Evolutionary conservation across 164 flowering plant genomes (phyloP).

Genomic region (Paratinospora sagittata): DNA sequence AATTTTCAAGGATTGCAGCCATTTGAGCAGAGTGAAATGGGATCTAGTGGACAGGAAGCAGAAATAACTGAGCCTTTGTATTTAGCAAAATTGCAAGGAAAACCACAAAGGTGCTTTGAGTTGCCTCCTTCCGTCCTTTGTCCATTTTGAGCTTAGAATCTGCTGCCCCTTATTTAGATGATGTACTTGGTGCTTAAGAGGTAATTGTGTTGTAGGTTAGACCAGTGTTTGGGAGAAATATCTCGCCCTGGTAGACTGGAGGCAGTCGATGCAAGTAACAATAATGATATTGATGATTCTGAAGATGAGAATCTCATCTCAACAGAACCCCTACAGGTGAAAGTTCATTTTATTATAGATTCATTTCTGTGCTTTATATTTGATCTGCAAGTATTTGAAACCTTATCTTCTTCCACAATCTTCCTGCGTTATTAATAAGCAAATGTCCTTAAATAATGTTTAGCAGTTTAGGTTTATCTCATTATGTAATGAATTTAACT

Average conservation of each 20-base stretch:
- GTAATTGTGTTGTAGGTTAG: slow-evolving; percentile 37
- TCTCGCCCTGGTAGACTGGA: slow-evolving; percentile 18
- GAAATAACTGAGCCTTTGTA: slow-evolving; percentile 18
- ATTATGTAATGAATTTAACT: neutral
- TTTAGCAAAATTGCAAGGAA: slow-evolving; percentile 36
- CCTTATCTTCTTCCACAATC: neutral
- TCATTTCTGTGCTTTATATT: neutral
- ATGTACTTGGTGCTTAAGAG: neutral
- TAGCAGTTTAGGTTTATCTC: neutral
- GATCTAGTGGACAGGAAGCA: slow-evolving; percentile 17
- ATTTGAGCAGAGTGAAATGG: slow-evolving; percentile 16
- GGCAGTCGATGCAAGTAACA: slow-evolving; percentile 15
- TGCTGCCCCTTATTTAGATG: slow-evolving; percentile 1
- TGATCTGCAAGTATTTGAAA: neutral
- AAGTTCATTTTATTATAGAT: neutral
- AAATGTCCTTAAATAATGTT: neutral
- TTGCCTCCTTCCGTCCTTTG: neutral
- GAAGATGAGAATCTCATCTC: slow-evolving; percentile 32
- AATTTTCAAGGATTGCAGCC: slow-evolving; percentile 54
- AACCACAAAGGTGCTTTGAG: slow-evolving; percentile 43
- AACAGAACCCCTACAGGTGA: slow-evolving; percentile 41
- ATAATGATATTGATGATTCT: slow-evolving; percentile 14
- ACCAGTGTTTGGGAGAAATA: slow-evolving; percentile 28
- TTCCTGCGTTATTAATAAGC: neutral
- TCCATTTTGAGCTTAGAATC: neutral